Base-by-base conservation (phyloP, 179 eudicot species). In the Silene noctiflora region DNA sequence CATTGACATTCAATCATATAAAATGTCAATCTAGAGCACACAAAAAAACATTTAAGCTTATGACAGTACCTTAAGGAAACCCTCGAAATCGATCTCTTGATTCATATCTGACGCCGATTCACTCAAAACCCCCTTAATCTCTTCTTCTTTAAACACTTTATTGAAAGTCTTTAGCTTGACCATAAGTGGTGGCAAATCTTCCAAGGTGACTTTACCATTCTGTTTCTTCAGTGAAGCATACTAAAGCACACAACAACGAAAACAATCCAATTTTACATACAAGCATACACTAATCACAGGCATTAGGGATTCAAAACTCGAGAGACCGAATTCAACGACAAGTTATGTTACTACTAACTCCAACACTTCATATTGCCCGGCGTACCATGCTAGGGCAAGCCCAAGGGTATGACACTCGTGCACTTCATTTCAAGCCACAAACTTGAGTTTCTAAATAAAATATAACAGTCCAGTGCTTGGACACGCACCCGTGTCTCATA, bases 11-110 rank as follows among this genome's bases (percentile, higher is more conserved):
- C 55, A 58, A 68, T 76, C 71, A 63, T n/a, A 14, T 17, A 51
- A n/a, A n/a, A n/a, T n/a, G n/a, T 33, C 5, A 39, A 75, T 4
- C 51, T 21, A 73, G 51, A 11, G 48, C 51, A 58, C n/a, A 72
- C 31, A 46, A 11, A 76, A 71, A 76, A 68, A 76, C 33, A 3
- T 12, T 16, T 59, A n/a, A 72, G 60, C 35, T 63, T 6, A 61
- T 62, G 31, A 31, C 51, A 48, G 27, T 82, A 93, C 98, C 93
- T 81, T 91, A 51, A 93, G 90, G 76, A 87, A 91, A 69, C 82
- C 88, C 83, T 93, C 96, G 29, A 93, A 90, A 58, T 91, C 89
- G 35, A 91, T 81, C 82, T 88, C 93, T 63, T 75, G 76, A 59
- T 81, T 81, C 79, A 84, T 78, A 75, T 84, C 88, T 46, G 85